phyloP scores from a whole-genome alignment of 192 early-diverging fungal species.

The Entomortierella lignicola region DNA sequence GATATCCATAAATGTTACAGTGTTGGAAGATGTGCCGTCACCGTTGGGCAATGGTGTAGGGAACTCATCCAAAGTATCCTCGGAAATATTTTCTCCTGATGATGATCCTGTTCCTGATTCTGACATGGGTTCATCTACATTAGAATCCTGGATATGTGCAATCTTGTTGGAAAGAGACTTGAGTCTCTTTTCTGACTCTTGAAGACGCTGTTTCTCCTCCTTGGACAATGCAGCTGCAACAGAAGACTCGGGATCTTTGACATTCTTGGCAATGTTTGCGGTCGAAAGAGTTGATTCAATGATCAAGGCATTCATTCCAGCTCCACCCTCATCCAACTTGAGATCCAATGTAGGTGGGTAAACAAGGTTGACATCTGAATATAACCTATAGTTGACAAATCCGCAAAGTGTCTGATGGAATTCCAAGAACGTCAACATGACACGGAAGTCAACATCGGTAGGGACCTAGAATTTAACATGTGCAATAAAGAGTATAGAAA shows the following conservation, averaged over 20 bases:
- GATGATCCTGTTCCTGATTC: not conserved
- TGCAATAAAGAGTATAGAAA: not conserved
- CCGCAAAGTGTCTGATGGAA: conserved; percentile 93
- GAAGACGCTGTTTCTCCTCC: conserved; percentile 56
- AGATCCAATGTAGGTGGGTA: conserved; percentile 92
- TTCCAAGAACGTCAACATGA: conserved; percentile 97
- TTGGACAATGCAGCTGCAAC: conserved; percentile 44
- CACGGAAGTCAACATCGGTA: conserved; percentile 93
- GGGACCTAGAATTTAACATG: conserved; percentile 66
- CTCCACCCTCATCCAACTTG: conserved; percentile 69
- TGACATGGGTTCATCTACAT: not conserved
- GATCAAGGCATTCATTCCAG: conserved; percentile 73
- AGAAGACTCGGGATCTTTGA: conserved; percentile 12
- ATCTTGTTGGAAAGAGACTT: conserved; percentile 58
- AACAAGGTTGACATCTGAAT: conserved; percentile 84
- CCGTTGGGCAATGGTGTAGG: conserved; percentile 41
- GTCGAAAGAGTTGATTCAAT: conserved; percentile 66
- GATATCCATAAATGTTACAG: conserved; percentile 63
- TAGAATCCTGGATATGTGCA: conserved; percentile 55
- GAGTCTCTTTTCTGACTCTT: conserved; percentile 62
- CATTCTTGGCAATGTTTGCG: conserved; percentile 53
- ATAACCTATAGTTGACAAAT: conserved; percentile 97
- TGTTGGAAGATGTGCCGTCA: conserved; percentile 50
- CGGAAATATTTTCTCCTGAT: conserved; percentile 49
- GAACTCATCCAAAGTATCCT: conserved; percentile 65